Base-by-base conservation (phyloP, 305 asterid species). In the Fraxinus albicans region DNA sequence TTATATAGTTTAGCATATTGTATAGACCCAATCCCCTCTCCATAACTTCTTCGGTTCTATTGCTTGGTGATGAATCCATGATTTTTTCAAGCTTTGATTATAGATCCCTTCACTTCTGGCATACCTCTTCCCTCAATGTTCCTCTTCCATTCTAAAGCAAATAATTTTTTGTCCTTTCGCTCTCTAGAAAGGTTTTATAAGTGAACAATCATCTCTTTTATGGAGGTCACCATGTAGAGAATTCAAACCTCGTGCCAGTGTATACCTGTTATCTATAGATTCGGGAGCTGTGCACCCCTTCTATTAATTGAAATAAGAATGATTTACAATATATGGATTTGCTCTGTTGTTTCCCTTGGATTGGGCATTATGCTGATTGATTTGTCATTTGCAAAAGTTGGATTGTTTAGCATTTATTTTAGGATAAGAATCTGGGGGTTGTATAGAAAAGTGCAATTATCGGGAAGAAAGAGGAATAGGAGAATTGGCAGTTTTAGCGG, bases 41-140 rank as follows among this genome's bases (percentile, higher is more conserved):
- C 27, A 13, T 67, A 10, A 34, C 34, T 29, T 79, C 34, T 50
- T 83, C 13, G 83, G 35, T 75, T 70, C 53, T 50, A 55, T 73
- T 65, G 58, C n/a, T 47, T 79, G 65, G 36, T 77, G 82, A 69
- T 29, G 33, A 29, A 29, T 35, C 27, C 73, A 69, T 65, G 8
- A 77, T 53, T 70, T 82, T 65, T 73, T 79, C 72, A 60, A 72
- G 27, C 84, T 33, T 70, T 42, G 47, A 29, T 55, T 53, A 23
- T 21, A 15, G 8, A 34, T 31, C 76, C 70, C 19, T 15, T 31
- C 75, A 31, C 40, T 13, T 69, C 40, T 29, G 40, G 38, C 9
- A 29, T 27, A 13, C 75, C 65, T 76, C n/a, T 8, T 76, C 33
- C 63, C 63, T 42, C 25, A 76, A 40, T 38, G 75, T 1, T 31